phyloP scores from a whole-genome alignment of 352 stramenopile species.

The Globisporangium radiosum region DNA sequence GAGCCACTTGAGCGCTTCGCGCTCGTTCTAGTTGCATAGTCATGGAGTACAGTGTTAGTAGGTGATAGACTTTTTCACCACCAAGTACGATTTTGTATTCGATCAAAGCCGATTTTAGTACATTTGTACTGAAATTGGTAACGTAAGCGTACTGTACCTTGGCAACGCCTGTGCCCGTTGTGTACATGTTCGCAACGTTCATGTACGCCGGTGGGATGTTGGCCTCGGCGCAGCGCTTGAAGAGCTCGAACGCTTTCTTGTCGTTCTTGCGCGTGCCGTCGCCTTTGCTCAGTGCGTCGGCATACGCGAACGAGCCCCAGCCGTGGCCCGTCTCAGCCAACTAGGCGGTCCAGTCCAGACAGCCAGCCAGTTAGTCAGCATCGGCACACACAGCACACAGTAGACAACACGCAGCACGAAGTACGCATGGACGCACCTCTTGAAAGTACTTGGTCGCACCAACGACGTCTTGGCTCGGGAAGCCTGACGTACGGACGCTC shows the following conservation, averaged over 20 bases:
- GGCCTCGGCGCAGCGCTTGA: slow-evolving; percentile 51
- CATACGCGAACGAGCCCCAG: slow-evolving; percentile 79
- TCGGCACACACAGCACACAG: too few relatives aligned
- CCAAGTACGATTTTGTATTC: too few relatives aligned
- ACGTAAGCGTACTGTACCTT: slow-evolving; percentile 33
- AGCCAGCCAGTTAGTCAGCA: background rate
- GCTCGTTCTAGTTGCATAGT: slow-evolving; percentile 38
- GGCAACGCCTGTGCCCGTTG: slow-evolving; percentile 45
- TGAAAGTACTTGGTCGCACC: slow-evolving; percentile 64
- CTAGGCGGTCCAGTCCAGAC: slow-evolving; percentile 15
- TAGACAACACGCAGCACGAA: too few relatives aligned
- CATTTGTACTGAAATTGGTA: background rate
- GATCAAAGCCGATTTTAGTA: too few relatives aligned
- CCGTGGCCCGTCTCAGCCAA: slow-evolving; percentile 50
- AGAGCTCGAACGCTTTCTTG: slow-evolving; percentile 77
- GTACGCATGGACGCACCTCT: slow-evolving; percentile 26
- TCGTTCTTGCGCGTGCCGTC: slow-evolving; percentile 71
- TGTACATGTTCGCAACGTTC: slow-evolving; percentile 84
- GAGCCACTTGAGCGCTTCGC: slow-evolving; percentile 63
- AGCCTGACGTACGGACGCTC: slow-evolving; percentile 16
- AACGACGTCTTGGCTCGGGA: slow-evolving; percentile 44
- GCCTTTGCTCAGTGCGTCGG: slow-evolving; percentile 63
- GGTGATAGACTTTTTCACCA: too few relatives aligned
- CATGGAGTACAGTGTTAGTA: background rate
- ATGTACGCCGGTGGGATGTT: slow-evolving; percentile 68